Conservation (phyloP, 495 filamentous ascomycete species). For the Wilcoxina mikolae region DNA sequence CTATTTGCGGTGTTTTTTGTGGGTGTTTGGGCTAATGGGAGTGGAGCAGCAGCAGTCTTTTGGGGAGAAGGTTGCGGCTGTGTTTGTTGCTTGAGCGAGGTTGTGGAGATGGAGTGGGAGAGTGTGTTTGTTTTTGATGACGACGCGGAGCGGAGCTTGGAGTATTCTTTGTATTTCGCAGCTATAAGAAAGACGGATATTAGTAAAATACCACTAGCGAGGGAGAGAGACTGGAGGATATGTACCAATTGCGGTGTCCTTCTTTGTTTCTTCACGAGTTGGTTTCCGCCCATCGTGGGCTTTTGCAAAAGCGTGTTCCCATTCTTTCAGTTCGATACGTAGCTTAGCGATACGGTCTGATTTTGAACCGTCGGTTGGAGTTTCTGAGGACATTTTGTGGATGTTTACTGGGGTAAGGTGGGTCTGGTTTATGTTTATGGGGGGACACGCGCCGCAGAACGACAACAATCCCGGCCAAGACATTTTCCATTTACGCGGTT, state of each 20-base stretch:
- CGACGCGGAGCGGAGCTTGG: neutral
- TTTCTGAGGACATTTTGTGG: constrained; percentile 3
- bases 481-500: constrained; percentile 2
- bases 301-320: constrained; percentile 64
- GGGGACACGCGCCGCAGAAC: neutral
- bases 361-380: neutral
- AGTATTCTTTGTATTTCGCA: constrained; percentile 81
- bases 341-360: constrained; percentile 29
- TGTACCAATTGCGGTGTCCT: constrained; percentile 64
- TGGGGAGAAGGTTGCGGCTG: neutral
- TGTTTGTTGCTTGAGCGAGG: neutral
- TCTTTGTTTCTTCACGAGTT: constrained; percentile 71
- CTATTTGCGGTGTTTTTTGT: neutral
- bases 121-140: constrained; percentile 4
- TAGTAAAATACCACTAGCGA: neutral
- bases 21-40: neutral
- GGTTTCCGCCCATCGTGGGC: constrained; percentile 62
- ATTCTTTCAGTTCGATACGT: constrained; percentile 66
- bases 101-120: constrained; percentile 3
- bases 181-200: constrained; percentile 36
- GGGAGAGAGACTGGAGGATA: neutral
- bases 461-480: neutral
- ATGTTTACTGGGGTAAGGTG: neutral
- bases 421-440: neutral
- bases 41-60: neutral